A percentile compares a stretch with the other conserved stretches of the same genome.
These are phyloP conservation scores for Eucalyptus cloeziana DNA, from an alignment of 345 rosid species.

Conservation along the genomic window DNA sequence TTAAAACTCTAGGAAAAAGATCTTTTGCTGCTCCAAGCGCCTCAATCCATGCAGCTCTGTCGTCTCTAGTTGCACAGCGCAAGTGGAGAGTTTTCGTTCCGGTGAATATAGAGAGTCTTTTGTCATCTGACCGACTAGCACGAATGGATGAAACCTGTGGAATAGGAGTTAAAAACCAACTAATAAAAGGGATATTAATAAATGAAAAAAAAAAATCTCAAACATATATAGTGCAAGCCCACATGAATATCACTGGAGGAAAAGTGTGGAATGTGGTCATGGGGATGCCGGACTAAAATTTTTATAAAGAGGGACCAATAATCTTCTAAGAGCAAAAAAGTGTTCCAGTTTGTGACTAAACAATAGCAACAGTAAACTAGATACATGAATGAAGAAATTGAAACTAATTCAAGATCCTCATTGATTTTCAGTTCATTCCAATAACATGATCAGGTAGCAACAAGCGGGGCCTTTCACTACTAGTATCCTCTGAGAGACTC, in stretches of 20 bases:
- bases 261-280: not conserved
- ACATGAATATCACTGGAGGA: not conserved
- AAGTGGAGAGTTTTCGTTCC: conserved; percentile 98
- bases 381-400: not conserved
- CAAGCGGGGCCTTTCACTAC: not conserved
- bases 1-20: conserved; percentile 61
- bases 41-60: conserved; percentile 81
- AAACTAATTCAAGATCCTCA: not conserved
- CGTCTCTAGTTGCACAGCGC: conserved; percentile 65
- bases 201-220: not conserved
- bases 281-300: not conserved
- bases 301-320: not conserved
- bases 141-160: conserved; percentile 90
- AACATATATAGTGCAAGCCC: not conserved
- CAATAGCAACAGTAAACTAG: not conserved
- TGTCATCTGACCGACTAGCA: conserved; percentile 93
- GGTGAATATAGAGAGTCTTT: conserved; percentile 84
- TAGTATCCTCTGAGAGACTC: not conserved
- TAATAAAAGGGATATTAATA: not conserved
- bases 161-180: not conserved
- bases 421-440: not conserved
- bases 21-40: conserved; percentile 78
- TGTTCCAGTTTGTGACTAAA: not conserved
- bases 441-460: not conserved
- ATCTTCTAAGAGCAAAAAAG: not conserved